These are phyloP conservation scores for Candida silvicultrix DNA, from an alignment of 805 yeast species.

Conservation along the genomic window DNA sequence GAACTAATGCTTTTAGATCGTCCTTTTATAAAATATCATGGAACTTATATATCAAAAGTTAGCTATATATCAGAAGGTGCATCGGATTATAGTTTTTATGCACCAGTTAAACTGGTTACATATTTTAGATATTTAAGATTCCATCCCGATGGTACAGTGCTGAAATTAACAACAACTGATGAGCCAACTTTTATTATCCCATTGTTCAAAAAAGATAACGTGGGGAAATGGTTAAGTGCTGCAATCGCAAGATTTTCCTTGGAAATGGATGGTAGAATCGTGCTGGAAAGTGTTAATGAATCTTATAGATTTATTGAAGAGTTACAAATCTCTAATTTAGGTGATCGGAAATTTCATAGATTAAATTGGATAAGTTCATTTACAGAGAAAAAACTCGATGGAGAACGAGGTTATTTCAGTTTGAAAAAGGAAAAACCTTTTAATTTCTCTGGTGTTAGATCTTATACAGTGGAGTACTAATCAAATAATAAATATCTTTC, in stretches of 20 bases:
- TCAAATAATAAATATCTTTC: too few species aligned
- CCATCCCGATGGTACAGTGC: constrained; percentile 68
- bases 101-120: constrained; percentile 79
- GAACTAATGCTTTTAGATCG: constrained; percentile 38
- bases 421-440: constrained; percentile 73
- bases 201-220: constrained; percentile 32
- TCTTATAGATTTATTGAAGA: constrained; percentile 60
- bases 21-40: constrained; percentile 76
- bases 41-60: constrained; percentile 80
- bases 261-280: constrained; percentile 52
- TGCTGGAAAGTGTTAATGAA: constrained; percentile 51
- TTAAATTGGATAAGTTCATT: constrained; percentile 66
- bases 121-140: constrained; percentile 84
- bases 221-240: constrained; percentile 24
- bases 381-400: constrained; percentile 44
- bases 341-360: constrained; percentile 60
- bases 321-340: constrained; percentile 52
- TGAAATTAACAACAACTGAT: constrained; percentile 60
- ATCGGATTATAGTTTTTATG: constrained; percentile 52
- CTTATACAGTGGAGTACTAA: constrained; percentile 15
- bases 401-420: constrained; percentile 48
- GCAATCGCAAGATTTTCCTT: constrained; percentile 32
- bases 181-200: constrained; percentile 71
- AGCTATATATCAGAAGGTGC: constrained; percentile 84
- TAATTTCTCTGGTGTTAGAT: constrained; percentile 59